Base-by-base conservation (phyloP, 1,139 yeast species). In the Starmera stellimalicola region DNA sequence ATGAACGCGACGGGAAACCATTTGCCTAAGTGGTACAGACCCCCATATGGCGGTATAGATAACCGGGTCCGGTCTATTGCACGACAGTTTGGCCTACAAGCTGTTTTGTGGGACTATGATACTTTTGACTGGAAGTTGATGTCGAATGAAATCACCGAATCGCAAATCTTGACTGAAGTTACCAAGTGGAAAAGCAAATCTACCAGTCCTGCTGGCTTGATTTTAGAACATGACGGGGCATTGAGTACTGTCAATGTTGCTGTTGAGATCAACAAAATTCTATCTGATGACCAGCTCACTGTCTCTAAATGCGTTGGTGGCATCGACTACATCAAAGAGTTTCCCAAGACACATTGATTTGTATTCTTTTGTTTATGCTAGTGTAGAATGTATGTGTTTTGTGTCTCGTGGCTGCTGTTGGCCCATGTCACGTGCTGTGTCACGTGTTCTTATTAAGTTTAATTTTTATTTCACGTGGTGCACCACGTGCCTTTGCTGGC, bases 21-120 rank as follows among this genome's bases (percentile, higher is more conserved):
- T 48, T 55, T 83, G n/a, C 97, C 97, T 11, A 79, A 80, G 49
- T 91, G 91, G 81, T 88, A 83, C 55, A 68, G 98, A 41, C 98
- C 98, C 0, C 98, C 98, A 0, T 88, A 84, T 55, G 97, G 97
- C 1, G 96, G 95, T 0, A 67, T 83, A 30, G 98, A 88, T 58
- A 79, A 85, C 53, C 63, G 97, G 34, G 80, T 88, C 1, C 62
- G 97, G 37, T 63, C 79, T 2, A 83, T 88, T 35, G 69, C 85
- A 12, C 63, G 93, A 34, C 84, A 81, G 55, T 83, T 88, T 57
- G 95, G 95, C 1, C 70, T 88, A 68, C 88, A 79, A 49, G 74
- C 82, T 11, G 96, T 82, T 17, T 60, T 91, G 30, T 88, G 97
- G 98, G 93, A 87, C 52, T 74, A 73, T 47, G 97, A 88, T 55